These are phyloP conservation scores for Quercus alba DNA, from an alignment of 306 rosid species.

Conservation along the genomic window DNA sequence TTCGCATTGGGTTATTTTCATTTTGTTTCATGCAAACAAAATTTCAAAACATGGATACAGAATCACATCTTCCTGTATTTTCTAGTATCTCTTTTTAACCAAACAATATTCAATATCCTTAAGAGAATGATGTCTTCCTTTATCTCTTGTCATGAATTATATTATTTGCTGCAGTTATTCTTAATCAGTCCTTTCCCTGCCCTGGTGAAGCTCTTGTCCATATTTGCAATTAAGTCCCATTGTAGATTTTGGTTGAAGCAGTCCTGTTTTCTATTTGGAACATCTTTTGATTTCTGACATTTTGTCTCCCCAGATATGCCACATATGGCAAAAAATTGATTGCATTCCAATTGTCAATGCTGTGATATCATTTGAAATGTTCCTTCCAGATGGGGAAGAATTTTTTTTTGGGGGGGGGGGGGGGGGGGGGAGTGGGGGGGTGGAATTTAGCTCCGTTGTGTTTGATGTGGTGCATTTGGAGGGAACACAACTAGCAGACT, in stretches of 20 bases:
- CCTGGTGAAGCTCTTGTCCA: not conserved
- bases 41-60: not conserved
- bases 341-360: too few species aligned
- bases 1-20: not conserved
- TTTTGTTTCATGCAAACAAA: not conserved
- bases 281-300: not conserved
- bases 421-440: too few species aligned
- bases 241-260: not conserved
- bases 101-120: not conserved
- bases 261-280: not conserved
- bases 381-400: too few species aligned
- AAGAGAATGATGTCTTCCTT: not conserved
- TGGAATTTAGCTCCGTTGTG: too few species aligned
- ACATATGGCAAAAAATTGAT: too few species aligned
- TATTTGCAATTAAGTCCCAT: not conserved
- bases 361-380: too few species aligned
- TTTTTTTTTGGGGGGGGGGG: accelerated
- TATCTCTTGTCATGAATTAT: not conserved
- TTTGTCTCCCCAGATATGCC: too few species aligned
- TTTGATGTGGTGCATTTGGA: too few species aligned
- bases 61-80: not conserved
- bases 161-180: not conserved
- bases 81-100: not conserved
- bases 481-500: too few species aligned
- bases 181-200: not conserved